These are phyloP conservation scores for Elsinoe australis DNA, from an alignment of 2,329 filamentous ascomycete genomes.

Conservation along the genomic window DNA sequence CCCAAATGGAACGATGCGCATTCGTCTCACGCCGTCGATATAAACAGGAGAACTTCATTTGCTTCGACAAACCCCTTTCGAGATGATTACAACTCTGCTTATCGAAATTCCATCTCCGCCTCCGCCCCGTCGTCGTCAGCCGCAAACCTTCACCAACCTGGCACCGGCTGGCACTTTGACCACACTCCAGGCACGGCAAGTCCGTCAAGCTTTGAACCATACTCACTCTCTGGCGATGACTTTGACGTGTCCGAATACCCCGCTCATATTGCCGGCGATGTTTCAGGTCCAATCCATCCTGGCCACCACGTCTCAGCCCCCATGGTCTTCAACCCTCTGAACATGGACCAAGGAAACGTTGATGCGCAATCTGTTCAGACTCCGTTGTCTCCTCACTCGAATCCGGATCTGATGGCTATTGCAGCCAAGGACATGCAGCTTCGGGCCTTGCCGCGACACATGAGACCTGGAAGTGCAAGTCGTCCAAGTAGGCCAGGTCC, in stretches of 20 bases:
- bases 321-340: slow-evolving; percentile 32
- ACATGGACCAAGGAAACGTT: slow-evolving; percentile 36
- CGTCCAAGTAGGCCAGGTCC: slow-evolving; percentile 59
- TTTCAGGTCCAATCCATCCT: slow-evolving; percentile 25
- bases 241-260: slow-evolving; percentile 40
- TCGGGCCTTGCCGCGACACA: slow-evolving; percentile 42
- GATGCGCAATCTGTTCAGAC: slow-evolving; percentile 46
- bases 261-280: slow-evolving; percentile 33
- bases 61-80: slow-evolving; percentile 16
- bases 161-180: slow-evolving; percentile 17
- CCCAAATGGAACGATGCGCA: slow-evolving; percentile 12
- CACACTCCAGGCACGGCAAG: slow-evolving; percentile 61
- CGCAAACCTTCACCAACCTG: slow-evolving; percentile 2
- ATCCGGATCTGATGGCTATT: slow-evolving; percentile 50
- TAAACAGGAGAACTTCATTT: slow-evolving; percentile 10
- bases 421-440: slow-evolving; percentile 41
- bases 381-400: slow-evolving; percentile 55
- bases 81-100: slow-evolving; percentile 16
- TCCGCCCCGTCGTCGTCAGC: slow-evolving; percentile 13
- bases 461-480: slow-evolving; percentile 56
- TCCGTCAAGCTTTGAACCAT: slow-evolving; percentile 58
- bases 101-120: slow-evolving; percentile 9
- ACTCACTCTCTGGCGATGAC: slow-evolving; percentile 50
- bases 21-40: slow-evolving; percentile 4
- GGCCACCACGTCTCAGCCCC: slow-evolving; percentile 34